Evolutionary conservation across 306 rosid genomes (phyloP), one percentile per base, ranked within the genome.

Genomic region (Rubus parviflorus): DNA sequence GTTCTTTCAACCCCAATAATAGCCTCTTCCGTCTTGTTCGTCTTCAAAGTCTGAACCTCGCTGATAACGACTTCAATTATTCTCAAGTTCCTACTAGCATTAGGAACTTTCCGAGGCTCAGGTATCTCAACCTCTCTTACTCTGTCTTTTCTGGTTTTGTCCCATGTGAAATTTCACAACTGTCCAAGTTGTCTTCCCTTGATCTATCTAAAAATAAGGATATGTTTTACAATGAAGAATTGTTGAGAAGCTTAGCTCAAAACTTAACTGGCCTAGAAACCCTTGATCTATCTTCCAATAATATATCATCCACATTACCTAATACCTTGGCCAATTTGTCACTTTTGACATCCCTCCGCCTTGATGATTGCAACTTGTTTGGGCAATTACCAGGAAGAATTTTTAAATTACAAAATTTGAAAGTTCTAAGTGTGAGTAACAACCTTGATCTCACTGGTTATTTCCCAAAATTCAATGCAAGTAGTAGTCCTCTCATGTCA

Each of bases 221-320:
- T 19, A 1, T 0, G 2, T 8, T n/a, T n/a, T 8, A 23, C 1
- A 4, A 12, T 12, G 8, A 10, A 10, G 1, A 8, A 2, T 6
- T 42, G 3, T 57, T 68, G 5, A 20, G 16, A 58, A 73, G 68
- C n/a, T 23, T 74, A 20, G 35, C 45, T 56, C 68, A 22, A 16
- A 74, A 74, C 57, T 23, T 57, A 43, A 74, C 77, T 7, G 16
- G 51, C 45, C 30, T 74, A 14, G 68, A 74, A 62, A 41, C 12
- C 4, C 77, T 74, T 74, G 46, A 74, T 45, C 60, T 74, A 25
- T 57, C 67, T 52, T 40, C 12, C 13, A 25, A 40, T 14, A 14
- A 67, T 16, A 53, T 76, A 23, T 57, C 68, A 52, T 65, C 73
- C 19, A 67, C 56, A 38, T 6, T 76, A 8, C 73, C 68, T 2